Conservation (phyloP, 176 grass and related monocot species). For the Triticum dicoccoides region DNA sequence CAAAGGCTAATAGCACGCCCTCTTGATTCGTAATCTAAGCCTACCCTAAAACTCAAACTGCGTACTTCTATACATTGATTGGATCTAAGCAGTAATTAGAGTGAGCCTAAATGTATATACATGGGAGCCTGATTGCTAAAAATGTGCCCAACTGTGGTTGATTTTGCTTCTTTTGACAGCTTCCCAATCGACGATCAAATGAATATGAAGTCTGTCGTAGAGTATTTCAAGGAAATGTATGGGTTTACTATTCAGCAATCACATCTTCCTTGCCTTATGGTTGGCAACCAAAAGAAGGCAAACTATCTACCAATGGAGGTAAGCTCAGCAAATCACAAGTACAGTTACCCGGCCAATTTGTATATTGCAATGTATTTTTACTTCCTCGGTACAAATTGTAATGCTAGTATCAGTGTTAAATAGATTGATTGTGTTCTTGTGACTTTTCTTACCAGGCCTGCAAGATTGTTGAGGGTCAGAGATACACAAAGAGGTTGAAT, state of each 20-base stretch:
- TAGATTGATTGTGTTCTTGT: not conserved
- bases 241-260: constrained; percentile 92
- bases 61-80: not conserved
- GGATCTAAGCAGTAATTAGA: not conserved
- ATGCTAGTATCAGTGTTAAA: not conserved
- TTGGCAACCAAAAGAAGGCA: constrained; percentile 97
- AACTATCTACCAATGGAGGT: constrained; percentile 99
- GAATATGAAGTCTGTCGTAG: constrained; percentile 99
- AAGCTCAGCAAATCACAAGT: not conserved
- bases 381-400: not conserved
- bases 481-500: constrained; percentile 98
- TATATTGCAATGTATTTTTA: not conserved
- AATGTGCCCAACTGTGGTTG: not conserved
- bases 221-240: constrained; percentile 99
- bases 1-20: not conserved
- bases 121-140: not conserved
- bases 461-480: constrained; percentile 97
- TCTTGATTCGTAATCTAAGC: not conserved
- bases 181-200: constrained; percentile 99
- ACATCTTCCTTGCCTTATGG: constrained; percentile 96
- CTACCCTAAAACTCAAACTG: not conserved
- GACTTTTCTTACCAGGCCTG: constrained; percentile 55
- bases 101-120: not conserved
- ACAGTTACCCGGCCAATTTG: not conserved
- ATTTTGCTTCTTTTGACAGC: constrained; percentile 36